Evolutionary conservation across 1,139 yeast genomes (phyloP), one percentile per base, ranked within the genome.

Genomic region (Zygotorulaspora mrakii): DNA sequence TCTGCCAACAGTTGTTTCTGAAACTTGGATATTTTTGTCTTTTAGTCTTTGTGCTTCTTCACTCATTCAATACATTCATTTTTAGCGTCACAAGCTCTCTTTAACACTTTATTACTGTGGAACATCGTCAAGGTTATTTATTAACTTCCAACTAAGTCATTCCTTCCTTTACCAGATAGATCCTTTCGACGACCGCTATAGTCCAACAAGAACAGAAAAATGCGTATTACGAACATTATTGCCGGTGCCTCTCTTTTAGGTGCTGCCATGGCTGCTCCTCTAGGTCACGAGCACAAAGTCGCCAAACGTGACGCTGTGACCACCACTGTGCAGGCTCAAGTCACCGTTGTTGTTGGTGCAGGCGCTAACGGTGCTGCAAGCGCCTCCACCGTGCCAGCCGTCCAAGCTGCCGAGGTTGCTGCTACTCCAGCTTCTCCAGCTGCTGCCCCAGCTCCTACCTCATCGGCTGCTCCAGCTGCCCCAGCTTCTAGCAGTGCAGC

Each of bases 241-340:
- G 49, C 63, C 30, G 46, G 69, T 40, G 66, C 71, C 43, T 54
- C 67, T 27, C 54, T 70, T 28, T 35, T 59, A 30, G 53, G 55
- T 39, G 57, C 70, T 59, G 56, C 66, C 33, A 48, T 62, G 37
- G 68, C 71, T 44, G 61, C 66, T 8, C 69, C 69, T 38, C 46
- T 48, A 30, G 49, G 45, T 17, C 73, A 70, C 42, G 76, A 66
- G 49, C 77, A 71, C 57, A 61, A 65, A 55, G 69, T n/a, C n/a
- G n/a, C 68, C 49, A 71, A 71, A 65, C 71, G 76, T 64, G 71
- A 56, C 40, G 68, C 66, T 46, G 73, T 65, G 37, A 67, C 71
- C 46, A 68, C 65, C 33, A 56, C 69, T 39, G 71, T 70, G 37
- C 63, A 67, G 27, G 70, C 65, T 58, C 56, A 62, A 45, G 64